A percentile compares a stretch with the other conserved stretches of the same genome.
Evolutionary conservation across 495 filamentous ascomycete species (phyloP).

Genomic region (Neurospora africana): DNA sequence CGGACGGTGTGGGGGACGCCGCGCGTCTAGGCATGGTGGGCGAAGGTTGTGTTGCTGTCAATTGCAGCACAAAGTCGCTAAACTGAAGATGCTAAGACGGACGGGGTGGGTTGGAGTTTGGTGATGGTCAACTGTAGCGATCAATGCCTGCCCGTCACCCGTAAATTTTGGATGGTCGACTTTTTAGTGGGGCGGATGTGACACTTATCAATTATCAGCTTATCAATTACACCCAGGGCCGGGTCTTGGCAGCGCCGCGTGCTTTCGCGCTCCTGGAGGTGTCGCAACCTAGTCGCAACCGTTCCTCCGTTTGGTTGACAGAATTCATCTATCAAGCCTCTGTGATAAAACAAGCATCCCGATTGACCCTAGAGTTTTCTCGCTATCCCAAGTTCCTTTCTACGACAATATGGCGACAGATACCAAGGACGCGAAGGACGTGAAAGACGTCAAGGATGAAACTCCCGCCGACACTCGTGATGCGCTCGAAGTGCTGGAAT

Average conservation of each 20-base stretch:
- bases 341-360: not conserved
- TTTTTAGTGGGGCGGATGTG: constrained; percentile 16
- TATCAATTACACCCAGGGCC: not conserved
- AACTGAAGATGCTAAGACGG: not conserved
- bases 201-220: constrained; percentile 15
- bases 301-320: not conserved
- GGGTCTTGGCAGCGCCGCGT: not conserved
- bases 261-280: not conserved
- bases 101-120: not conserved
- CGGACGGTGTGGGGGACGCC: constrained; percentile 73
- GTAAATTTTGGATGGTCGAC: not conserved
- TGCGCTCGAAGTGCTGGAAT: constrained; percentile 73
- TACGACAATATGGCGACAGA: constrained; percentile 8
- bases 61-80: not conserved
- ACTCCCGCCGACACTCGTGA: constrained; percentile 36
- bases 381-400: not conserved
- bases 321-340: not conserved
- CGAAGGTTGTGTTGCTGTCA: not conserved
- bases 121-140: not conserved
- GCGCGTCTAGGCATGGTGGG: constrained; percentile 36
- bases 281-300: not conserved
- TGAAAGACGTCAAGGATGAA: constrained; percentile 11
- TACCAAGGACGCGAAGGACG: not conserved
- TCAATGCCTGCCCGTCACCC: not conserved
- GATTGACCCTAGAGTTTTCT: not conserved